These are phyloP conservation scores for Aspergillus fumigatiaffinis DNA, from an alignment of 2,329 filamentous ascomycete genomes.

Conservation along the genomic window DNA sequence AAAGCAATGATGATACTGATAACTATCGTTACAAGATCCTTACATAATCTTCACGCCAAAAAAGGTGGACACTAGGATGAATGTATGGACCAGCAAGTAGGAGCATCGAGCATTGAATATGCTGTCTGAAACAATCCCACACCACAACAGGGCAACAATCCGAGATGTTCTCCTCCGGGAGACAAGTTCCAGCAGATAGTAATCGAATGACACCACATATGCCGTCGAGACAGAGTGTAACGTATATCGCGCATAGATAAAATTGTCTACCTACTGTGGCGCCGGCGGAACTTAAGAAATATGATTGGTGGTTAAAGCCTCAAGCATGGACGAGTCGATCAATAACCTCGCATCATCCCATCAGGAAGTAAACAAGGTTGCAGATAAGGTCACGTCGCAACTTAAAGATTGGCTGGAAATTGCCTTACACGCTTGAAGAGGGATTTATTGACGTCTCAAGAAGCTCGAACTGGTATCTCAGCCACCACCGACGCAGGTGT, in stretches of 20 bases:
- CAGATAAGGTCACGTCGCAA: neutral
- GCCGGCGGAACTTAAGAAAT: no score
- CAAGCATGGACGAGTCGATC: neutral
- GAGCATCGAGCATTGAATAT: neutral
- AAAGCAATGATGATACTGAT: no score
- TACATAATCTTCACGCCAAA: neutral
- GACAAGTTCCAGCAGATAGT: neutral
- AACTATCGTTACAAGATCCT: no score
- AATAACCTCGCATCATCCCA: neutral
- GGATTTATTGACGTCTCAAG: neutral
- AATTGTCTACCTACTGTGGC: no score
- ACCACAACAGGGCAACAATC: neutral
- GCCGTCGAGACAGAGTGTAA: neutral
- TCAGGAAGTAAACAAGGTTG: neutral
- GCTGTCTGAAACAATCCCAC: neutral
- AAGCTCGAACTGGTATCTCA: neutral
- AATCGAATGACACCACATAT: neutral
- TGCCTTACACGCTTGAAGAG: no score
- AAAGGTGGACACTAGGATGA: neutral
- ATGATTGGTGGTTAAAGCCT: neutral
- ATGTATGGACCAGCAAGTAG: neutral
- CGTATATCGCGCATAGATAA: neutral
- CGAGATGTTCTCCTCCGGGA: neutral
- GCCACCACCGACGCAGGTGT: no score
- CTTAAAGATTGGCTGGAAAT: neutral